Evolutionary conservation across 768 basidiomycete genomes (phyloP), one percentile per base, ranked within the genome.

Genomic region (Multifurca ochricompacta): DNA sequence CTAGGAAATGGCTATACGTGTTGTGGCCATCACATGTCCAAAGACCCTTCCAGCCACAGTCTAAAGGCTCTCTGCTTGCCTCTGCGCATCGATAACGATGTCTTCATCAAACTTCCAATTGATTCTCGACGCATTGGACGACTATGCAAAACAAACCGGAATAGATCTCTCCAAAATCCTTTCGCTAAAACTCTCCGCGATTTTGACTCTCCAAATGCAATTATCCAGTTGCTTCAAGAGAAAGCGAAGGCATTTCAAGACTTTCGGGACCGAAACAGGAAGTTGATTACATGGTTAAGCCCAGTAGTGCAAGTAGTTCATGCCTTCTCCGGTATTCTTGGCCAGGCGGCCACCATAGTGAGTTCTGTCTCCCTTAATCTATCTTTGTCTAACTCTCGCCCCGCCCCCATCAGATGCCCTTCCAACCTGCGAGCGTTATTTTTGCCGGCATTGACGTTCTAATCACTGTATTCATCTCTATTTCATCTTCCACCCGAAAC

Each of bases 381-480:
- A n/a, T n/a, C n/a, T n/a, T n/a, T n/a, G n/a, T n/a, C n/a, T n/a
- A n/a, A n/a, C n/a, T n/a, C n/a, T n/a, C n/a, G n/a, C n/a, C n/a
- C n/a, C n/a, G n/a, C n/a, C n/a, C n/a, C n/a, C n/a, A n/a, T n/a
- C n/a, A n/a, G n/a, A n/a, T n/a, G n/a, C n/a, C n/a, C n/a, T n/a
- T n/a, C n/a, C n/a, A n/a, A n/a, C n/a, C n/a, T n/a, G n/a, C n/a
- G n/a, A n/a, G n/a, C n/a, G n/a, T n/a, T n/a, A 37, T 57, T 18
- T 57, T 52, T n/a, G 23, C 19, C 19, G 55, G 50, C 3, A 11
- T 56, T 25, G 44, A 56, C 42, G 21, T 30, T 16, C 53, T 54
- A 23, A n/a, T 54, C 32, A 11, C 19, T 4, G 53, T 54, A 27
- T 21, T 45, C 16, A 30, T 10, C 28, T 49, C 19, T 19, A 7